These are phyloP conservation scores for Trichoderma arundinaceum DNA, from an alignment of 2,329 filamentous ascomycete species.

Conservation along the genomic window DNA sequence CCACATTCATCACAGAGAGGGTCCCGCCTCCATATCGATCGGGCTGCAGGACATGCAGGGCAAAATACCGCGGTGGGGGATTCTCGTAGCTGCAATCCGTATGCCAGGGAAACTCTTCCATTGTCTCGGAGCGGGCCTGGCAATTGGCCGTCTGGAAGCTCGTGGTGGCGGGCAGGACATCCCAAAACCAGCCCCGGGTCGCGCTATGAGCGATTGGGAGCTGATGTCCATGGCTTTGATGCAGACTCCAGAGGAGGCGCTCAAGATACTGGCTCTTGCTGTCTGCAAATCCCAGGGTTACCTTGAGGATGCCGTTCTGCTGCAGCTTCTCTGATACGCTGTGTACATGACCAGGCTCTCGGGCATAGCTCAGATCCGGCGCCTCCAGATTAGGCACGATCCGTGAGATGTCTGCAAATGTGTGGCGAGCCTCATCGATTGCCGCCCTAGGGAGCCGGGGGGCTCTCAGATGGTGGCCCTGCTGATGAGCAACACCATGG, in stretches of 20 bases:
- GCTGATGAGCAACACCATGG: not conserved
- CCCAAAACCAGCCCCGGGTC: slow-evolving; percentile 52
- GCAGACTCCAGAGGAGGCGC: slow-evolving; percentile 43
- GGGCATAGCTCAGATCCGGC: slow-evolving; percentile 31
- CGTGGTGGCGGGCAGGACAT: slow-evolving; percentile 44
- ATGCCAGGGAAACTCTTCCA: slow-evolving; percentile 52
- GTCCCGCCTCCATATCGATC: slow-evolving; percentile 50
- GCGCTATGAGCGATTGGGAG: slow-evolving; percentile 51
- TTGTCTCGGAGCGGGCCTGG: slow-evolving; percentile 50
- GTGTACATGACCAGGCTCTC: slow-evolving; percentile 33
- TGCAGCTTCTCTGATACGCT: slow-evolving; percentile 34
- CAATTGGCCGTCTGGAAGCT: slow-evolving; percentile 42
- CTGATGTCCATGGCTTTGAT: slow-evolving; percentile 43
- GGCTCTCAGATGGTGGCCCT: not conserved
- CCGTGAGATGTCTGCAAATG: not conserved
- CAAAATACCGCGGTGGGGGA: slow-evolving; percentile 47
- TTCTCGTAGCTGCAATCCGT: slow-evolving; percentile 53
- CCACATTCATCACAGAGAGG: slow-evolving; percentile 47
- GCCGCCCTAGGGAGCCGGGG: not conserved
- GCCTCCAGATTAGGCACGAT: slow-evolving; percentile 33
- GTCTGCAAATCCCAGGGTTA: slow-evolving; percentile 45
- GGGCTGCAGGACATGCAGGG: slow-evolving; percentile 49
- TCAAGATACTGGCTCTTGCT: slow-evolving; percentile 44
- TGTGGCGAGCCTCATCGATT: not conserved
- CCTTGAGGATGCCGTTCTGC: slow-evolving; percentile 44